Conservation (phyloP, 148 eudicot species). For the Silene latifolia region DNA sequence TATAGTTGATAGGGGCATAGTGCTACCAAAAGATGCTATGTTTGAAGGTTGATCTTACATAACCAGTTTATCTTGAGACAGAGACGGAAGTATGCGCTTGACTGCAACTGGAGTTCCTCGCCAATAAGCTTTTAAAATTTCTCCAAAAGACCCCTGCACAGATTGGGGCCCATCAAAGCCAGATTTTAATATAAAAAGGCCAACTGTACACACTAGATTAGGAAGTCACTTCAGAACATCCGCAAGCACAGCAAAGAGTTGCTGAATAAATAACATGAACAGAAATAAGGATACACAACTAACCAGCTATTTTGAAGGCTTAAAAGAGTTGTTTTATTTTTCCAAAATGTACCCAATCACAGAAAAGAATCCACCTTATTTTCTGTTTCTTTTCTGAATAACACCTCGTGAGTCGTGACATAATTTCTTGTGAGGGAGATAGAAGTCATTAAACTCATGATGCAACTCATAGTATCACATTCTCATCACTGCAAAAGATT, state of each 20-base stretch:
- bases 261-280: too few relatives aligned
- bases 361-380: too few relatives aligned
- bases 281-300: slow-evolving; percentile 4
- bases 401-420: too few relatives aligned
- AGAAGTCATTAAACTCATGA: background rate
- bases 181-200: background rate
- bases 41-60: slow-evolving; percentile 53
- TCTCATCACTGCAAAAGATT: background rate
- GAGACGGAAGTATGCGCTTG: slow-evolving; percentile 96
- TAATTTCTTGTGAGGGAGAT: background rate
- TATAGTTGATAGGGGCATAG: background rate
- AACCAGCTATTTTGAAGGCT: too few relatives aligned
- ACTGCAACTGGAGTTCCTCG: slow-evolving; percentile 99
- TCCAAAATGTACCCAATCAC: too few relatives aligned
- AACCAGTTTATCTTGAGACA: slow-evolving; percentile 92
- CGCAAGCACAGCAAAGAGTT: too few relatives aligned
- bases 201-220: background rate
- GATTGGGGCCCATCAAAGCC: slow-evolving; percentile 8
- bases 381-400: too few relatives aligned
- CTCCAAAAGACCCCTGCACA: slow-evolving; percentile 94
- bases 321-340: too few relatives aligned
- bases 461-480: background rate
- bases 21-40: background rate
- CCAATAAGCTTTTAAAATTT: slow-evolving; percentile 90
- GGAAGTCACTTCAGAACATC: background rate